These are phyloP conservation scores for Fraxinus velutina DNA, from an alignment of 305 asterid genomes.

Conservation along the genomic window DNA sequence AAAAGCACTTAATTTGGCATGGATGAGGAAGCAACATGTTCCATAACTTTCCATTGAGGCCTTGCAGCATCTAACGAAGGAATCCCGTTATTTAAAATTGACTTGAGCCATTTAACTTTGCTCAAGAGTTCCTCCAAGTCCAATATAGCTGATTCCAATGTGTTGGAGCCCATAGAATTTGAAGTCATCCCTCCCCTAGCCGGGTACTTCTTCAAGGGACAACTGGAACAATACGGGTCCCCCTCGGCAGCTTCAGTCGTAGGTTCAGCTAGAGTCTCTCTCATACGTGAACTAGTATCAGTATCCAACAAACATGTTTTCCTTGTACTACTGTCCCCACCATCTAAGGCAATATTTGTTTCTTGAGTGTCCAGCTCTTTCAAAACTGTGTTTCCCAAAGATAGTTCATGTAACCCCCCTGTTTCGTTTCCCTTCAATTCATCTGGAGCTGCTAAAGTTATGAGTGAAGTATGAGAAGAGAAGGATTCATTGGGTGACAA, in stretches of 20 bases:
- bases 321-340: neutral
- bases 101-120: constrained; percentile 58
- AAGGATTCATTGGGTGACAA: neutral
- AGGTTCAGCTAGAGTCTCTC: constrained; percentile 16
- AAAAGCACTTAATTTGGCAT: constrained; percentile 7
- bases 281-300: neutral
- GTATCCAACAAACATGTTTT: neutral
- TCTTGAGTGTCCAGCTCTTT: constrained; percentile 17
- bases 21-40: constrained; percentile 4
- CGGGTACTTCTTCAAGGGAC: constrained; percentile 19
- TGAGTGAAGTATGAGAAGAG: constrained; percentile 23
- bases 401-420: neutral
- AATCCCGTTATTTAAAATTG: constrained; percentile 25
- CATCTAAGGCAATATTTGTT: constrained; percentile 3
- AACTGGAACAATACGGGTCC: neutral
- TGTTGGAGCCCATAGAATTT: constrained; percentile 28
- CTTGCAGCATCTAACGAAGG: constrained; percentile 30
- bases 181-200: constrained; percentile 20
- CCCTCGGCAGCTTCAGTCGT: constrained; percentile 20
- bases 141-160: constrained; percentile 45
- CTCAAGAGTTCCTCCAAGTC: constrained; percentile 51
- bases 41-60: constrained; percentile 31
- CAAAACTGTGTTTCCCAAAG: constrained; percentile 11
- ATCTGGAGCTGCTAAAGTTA: constrained; percentile 25
- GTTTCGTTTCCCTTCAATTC: constrained; percentile 19